A percentile compares a stretch with the other conserved stretches of the same genome.
phyloP scores from a whole-genome alignment of 805 yeast species.

The Schizosaccharomyces lindneri region DNA sequence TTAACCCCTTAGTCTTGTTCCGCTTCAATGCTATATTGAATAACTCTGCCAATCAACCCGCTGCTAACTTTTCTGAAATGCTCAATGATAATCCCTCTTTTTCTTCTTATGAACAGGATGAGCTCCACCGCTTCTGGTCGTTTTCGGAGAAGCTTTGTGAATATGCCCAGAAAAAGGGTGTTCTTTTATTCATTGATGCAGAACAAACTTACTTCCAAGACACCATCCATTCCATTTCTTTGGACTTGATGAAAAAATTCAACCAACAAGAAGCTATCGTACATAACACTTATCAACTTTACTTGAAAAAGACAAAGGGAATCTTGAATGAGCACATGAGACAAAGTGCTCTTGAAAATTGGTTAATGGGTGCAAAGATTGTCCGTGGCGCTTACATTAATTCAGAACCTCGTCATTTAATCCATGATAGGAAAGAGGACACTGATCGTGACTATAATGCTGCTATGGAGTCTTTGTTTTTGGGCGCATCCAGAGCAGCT shows the following conservation, averaged over 20 bases:
- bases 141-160: not conserved
- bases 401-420: not conserved
- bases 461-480: not conserved
- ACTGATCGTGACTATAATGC: not conserved
- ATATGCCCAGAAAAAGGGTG: not conserved
- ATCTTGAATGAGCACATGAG: not conserved
- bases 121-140: not conserved
- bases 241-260: not conserved
- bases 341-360: not conserved
- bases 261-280: not conserved
- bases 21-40: not conserved
- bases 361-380: not conserved
- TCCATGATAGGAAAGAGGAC: not conserved
- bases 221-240: not conserved
- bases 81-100: not conserved
- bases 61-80: not conserved
- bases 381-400: slow-evolving; percentile 1
- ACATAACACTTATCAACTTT: not conserved
- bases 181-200: not conserved
- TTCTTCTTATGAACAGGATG: not conserved
- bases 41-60: not conserved
- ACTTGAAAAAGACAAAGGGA: not conserved
- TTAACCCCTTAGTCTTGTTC: not conserved
- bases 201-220: slow-evolving; percentile 1
- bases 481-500: not conserved